Conservation (phyloP, 371 early-diverging fungal species). For the Mortierella polycephala region DNA sequence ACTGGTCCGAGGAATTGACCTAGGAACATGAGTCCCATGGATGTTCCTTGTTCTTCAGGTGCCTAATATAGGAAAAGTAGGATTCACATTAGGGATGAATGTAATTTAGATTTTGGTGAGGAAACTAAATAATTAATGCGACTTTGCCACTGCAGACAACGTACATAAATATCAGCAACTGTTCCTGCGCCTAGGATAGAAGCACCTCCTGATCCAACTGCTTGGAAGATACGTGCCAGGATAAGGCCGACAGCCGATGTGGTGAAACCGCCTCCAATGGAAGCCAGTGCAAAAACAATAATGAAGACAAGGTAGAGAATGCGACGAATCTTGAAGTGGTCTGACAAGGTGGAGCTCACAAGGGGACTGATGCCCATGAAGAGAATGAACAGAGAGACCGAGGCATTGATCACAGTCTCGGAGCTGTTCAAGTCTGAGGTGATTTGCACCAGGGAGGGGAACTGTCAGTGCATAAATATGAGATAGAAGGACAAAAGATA, state of each 20-base stretch:
- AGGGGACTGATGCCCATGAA: constrained; percentile 71
- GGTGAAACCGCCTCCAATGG: constrained; percentile 74
- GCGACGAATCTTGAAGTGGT: constrained; percentile 69
- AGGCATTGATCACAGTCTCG: constrained; percentile 61
- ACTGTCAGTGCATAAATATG: constrained; percentile 24
- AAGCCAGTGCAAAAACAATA: constrained; percentile 65
- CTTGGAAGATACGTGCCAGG: constrained; percentile 72
- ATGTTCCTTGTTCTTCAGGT: constrained; percentile 52
- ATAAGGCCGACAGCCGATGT: constrained; percentile 64
- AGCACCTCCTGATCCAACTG: constrained; percentile 77
- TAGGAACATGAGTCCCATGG: constrained; percentile 54
- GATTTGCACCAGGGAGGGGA: constrained; percentile 64
- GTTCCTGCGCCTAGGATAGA: constrained; percentile 81
- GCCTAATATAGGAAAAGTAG: constrained; percentile 31
- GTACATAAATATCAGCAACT: constrained; percentile 66
- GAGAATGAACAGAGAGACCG: constrained; percentile 66
- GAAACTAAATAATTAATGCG: constrained; percentile 31
- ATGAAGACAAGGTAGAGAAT: constrained; percentile 70
- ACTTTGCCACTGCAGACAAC: constrained; percentile 38
- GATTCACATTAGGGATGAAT: constrained; percentile 66
- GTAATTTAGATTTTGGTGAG: constrained; percentile 58
- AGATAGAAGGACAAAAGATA: neutral
- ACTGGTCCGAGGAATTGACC: constrained; percentile 53
- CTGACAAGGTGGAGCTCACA: constrained; percentile 78
- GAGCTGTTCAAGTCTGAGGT: constrained; percentile 61